Base-by-base conservation (phyloP, 1,284 basidiomycete genomes). In the Megacollybia platyphylla region DNA sequence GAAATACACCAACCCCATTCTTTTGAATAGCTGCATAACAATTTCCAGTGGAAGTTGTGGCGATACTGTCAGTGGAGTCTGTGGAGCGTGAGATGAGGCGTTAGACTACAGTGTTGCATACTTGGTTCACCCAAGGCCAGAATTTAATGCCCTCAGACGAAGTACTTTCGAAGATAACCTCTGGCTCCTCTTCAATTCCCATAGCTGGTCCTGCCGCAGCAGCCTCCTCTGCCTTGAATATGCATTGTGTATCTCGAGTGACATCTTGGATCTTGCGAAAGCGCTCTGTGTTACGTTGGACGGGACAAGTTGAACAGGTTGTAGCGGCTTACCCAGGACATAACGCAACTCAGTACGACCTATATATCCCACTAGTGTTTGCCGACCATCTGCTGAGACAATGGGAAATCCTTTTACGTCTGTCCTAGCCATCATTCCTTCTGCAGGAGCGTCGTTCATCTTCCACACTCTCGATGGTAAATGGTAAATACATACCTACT, bases 1-100 rank as follows among this genome's bases (percentile, higher is more conserved):
- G 29, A n/a, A 36, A 7, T 29, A 10, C 11, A 71, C 87, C 50
- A 55, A 92, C 92, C 94, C 93, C 82, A 97, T 87, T 40, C 89
- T 76, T 54, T 92, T 87, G 69, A 97, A 97, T 24, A 97, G 64
- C 57, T 96, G 88, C 82, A 97, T 90, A 8, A 94, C 91, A 44
- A 97, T 93, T 61, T 98, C 94, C 34, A 98, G 67, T 1, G 92
- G 90, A 48, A 97, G 76, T 51, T 87, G 86, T 1, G 91, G 86
- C n/a, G 89, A 86, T 2, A 97, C 93, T 0, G 85, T 89, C 47
- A 98, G 71, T 1, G 93, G 91, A 0, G 89, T 94, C 86, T 96
- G 54, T 36, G 30, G 34, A 34, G 39, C 43, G 37, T 51, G 46
- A 36, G 54, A 45, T 52, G 24, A 29, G 7, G 5, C 31, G 7